phyloP scores from a whole-genome alignment of 805 yeast species.

The Pichia insulana region DNA sequence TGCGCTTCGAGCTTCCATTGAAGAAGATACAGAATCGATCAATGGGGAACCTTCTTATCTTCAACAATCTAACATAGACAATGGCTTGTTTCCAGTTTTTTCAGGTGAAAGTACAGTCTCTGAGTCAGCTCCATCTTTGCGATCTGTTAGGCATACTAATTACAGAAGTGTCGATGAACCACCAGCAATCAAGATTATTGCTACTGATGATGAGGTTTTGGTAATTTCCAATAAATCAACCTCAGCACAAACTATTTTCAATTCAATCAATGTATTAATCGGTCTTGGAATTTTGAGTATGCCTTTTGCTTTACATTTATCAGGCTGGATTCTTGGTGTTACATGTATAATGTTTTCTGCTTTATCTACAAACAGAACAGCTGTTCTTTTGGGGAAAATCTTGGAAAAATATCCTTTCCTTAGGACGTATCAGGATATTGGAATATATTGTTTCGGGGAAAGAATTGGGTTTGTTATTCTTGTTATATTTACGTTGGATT shows the following conservation, averaged over 20 bases:
- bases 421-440: slow-evolving; percentile 53
- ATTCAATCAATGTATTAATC: slow-evolving; percentile 66
- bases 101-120: too few species aligned
- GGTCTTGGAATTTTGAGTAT: slow-evolving; percentile 71
- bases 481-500: slow-evolving; percentile 43
- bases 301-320: slow-evolving; percentile 56
- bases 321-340: slow-evolving; percentile 58
- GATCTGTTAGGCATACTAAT: background rate
- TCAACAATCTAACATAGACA: too few species aligned
- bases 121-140: too few species aligned
- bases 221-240: slow-evolving; percentile 40
- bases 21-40: background rate
- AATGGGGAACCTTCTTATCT: background rate
- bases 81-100: too few species aligned
- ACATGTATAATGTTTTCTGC: slow-evolving; percentile 37
- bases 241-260: slow-evolving; percentile 67
- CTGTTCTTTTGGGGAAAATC: slow-evolving; percentile 44
- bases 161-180: too few species aligned
- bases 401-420: slow-evolving; percentile 32
- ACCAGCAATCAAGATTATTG: background rate
- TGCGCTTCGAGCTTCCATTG: background rate
- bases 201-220: slow-evolving; percentile 4
- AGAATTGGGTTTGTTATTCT: slow-evolving; percentile 37
- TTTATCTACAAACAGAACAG: slow-evolving; percentile 43
- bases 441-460: slow-evolving; percentile 40